Conservation (phyloP, 345 rosid genomes). For the Rubroshorea leprosula region DNA sequence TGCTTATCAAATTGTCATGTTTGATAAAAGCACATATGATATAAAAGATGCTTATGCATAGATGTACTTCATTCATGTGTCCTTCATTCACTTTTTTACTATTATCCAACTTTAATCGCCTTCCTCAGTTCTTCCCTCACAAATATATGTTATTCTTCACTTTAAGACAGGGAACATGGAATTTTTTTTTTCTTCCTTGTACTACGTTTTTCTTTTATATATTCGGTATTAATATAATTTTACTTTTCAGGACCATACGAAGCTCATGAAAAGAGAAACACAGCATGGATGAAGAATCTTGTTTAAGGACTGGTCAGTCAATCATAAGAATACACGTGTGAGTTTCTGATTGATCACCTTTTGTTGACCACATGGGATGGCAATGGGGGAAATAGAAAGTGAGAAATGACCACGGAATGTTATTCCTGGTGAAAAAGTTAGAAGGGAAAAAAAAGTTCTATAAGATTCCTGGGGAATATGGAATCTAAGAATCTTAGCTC, state of each 20-base stretch:
- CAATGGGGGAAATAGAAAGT: conserved; percentile 32
- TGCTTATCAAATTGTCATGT: too few relatives aligned
- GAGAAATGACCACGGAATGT: conserved; percentile 78
- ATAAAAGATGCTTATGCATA: too few relatives aligned
- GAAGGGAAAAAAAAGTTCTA: conserved; percentile 14
- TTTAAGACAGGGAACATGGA: conserved; percentile 33
- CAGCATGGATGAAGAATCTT: conserved; percentile 21
- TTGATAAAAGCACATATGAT: too few relatives aligned
- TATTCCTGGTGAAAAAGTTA: conserved; percentile 42
- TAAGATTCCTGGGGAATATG: conserved; percentile 34
- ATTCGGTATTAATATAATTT: conserved; percentile 35
- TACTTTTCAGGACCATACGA: conserved; percentile 31
- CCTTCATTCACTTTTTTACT: neutral
- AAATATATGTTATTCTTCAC: conserved; percentile 35
- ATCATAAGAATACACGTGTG: conserved; percentile 33
- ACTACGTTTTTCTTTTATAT: conserved; percentile 43
- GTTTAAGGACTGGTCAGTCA: conserved; percentile 21
- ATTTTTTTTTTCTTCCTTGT: conserved; percentile 49
- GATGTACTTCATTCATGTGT: too few relatives aligned
- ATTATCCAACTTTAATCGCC: conserved; percentile 11
- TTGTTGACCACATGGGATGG: conserved; percentile 25
- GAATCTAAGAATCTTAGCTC: conserved; percentile 51
- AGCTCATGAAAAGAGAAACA: too few relatives aligned
- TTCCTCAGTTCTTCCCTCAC: conserved; percentile 12
- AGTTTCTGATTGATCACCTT: conserved; percentile 15